Percentiles rank a stretch among this genome's conserved stretches.
phyloP scores from a whole-genome alignment of 257 asterid species.

The Coffea canephora region DNA sequence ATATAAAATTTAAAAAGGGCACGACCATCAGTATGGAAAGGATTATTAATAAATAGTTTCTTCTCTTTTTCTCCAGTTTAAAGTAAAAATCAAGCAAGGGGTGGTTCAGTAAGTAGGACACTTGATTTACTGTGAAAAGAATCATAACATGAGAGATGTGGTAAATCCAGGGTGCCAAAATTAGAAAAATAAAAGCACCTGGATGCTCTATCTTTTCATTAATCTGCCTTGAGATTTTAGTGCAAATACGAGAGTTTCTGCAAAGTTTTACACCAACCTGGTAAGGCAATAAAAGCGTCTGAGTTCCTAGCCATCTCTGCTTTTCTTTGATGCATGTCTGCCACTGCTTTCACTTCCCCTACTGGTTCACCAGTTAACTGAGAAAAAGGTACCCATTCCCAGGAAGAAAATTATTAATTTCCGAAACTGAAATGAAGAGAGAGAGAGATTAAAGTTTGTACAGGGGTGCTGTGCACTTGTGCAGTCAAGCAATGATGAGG shows the following conservation, averaged over 20 bases:
- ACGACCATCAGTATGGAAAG: conserved; percentile 10
- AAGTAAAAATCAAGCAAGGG: conserved; percentile 5
- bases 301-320: conserved; percentile 97
- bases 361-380: conserved; percentile 98
- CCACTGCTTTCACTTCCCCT: conserved; percentile 99
- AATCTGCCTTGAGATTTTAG: conserved; percentile 17
- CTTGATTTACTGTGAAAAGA: background rate
- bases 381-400: conserved; percentile 26
- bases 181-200: conserved; percentile 21
- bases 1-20: background rate
- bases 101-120: background rate
- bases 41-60: background rate
- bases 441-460: conserved; percentile 28
- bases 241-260: conserved; percentile 16
- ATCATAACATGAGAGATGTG: conserved; percentile 7
- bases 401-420: conserved; percentile 8
- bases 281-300: conserved; percentile 98
- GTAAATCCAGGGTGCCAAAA: conserved; percentile 15
- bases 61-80: background rate
- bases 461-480: conserved; percentile 36
- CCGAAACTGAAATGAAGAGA: conserved; percentile 19
- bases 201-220: background rate
- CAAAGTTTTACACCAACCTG: conserved; percentile 58
- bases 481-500: conserved; percentile 65
- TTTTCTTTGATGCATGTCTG: conserved; percentile 98